Evolutionary conservation across 2,329 filamentous ascomycete species (phyloP).

Genomic region (Fusarium pseudoanthophilum): DNA sequence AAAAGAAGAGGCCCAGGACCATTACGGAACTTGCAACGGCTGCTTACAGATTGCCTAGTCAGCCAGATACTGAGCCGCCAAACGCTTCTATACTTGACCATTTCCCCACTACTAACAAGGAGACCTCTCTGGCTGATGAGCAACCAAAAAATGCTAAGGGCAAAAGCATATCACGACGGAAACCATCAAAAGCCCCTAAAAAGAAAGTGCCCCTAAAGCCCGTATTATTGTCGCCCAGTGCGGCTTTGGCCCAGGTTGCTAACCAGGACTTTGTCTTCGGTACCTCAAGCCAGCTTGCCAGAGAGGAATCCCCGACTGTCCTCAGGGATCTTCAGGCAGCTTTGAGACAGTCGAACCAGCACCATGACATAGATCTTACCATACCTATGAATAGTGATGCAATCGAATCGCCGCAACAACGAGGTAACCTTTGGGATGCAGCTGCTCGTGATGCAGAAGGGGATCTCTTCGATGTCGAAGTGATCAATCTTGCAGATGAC

Average conservation of each 20-base stretch:
- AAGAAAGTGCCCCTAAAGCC: conserved; percentile 57
- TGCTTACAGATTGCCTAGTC: conserved; percentile 62
- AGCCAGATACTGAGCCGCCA: conserved; percentile 46
- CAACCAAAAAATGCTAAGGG: conserved; percentile 43
- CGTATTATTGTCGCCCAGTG: conserved; percentile 73
- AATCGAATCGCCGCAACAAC: conserved; percentile 47
- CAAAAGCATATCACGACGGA: conserved; percentile 50
- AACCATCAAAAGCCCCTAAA: conserved; percentile 49
- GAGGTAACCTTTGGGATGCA: conserved; percentile 72
- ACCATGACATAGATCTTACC: conserved; percentile 53
- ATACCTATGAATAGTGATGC: conserved; percentile 54
- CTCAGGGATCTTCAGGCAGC: conserved; percentile 71
- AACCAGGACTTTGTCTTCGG: conserved; percentile 85
- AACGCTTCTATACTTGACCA: conserved; percentile 59
- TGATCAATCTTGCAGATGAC: conserved; percentile 66
- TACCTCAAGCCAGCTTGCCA: conserved; percentile 83
- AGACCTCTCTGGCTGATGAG: background rate
- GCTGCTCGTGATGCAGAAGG: conserved; percentile 74
- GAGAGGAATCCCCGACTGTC: conserved; percentile 75
- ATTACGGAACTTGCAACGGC: conserved; percentile 83
- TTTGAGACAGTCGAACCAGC: conserved; percentile 66
- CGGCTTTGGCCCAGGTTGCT: conserved; percentile 72
- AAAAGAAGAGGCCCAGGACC: conserved; percentile 80
- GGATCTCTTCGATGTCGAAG: conserved; percentile 69
- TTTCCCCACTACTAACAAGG: conserved; percentile 41